Conservation (phyloP, 331 rosid genomes). For the Rosa hybrid region DNA sequence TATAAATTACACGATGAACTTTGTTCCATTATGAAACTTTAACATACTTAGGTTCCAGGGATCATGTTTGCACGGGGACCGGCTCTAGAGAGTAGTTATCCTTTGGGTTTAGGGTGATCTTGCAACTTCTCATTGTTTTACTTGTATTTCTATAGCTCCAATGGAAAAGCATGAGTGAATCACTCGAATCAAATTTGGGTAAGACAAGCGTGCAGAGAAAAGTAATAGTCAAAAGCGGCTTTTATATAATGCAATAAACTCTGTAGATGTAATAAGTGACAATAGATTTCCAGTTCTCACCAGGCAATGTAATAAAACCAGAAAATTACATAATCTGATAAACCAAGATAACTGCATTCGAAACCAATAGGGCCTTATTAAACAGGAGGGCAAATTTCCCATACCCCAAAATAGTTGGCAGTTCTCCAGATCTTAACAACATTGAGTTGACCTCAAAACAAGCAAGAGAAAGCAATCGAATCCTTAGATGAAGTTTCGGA, state of each 20-base stretch:
- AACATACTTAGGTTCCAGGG: background rate
- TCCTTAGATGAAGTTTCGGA: slow-evolving; percentile 76
- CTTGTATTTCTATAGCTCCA: background rate
- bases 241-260: slow-evolving; percentile 2
- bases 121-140: background rate
- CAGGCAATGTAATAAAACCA: slow-evolving; percentile 20
- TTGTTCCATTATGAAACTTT: background rate
- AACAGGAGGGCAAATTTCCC: slow-evolving; percentile 34
- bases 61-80: background rate
- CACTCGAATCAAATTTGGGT: background rate
- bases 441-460: slow-evolving; percentile 20
- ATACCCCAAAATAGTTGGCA: slow-evolving; percentile 16
- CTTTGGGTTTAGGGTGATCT: background rate
- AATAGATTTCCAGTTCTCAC: slow-evolving; percentile 26
- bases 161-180: background rate
- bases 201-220: background rate
- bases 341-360: slow-evolving; percentile 29
- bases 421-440: slow-evolving; percentile 35
- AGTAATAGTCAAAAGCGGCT: background rate
- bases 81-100: background rate
- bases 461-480: background rate
- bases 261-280: slow-evolving; percentile 15
- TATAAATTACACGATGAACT: no score
- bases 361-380: slow-evolving; percentile 51
- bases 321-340: slow-evolving; percentile 16